phyloP scores from a whole-genome alignment of 1,284 basidiomycete species.

The Neolentinus lepideus region DNA sequence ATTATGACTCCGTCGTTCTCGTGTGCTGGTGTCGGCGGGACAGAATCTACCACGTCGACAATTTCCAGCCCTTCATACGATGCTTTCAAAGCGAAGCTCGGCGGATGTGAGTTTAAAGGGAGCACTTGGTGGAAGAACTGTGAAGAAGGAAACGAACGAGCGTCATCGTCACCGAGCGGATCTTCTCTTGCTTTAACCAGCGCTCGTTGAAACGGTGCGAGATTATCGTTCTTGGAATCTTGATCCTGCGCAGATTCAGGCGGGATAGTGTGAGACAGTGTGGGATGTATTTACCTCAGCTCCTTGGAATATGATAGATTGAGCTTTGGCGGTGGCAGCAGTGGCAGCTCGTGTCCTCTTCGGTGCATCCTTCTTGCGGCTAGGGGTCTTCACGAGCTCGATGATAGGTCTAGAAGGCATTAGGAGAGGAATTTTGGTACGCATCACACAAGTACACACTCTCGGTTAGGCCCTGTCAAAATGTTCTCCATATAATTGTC shows the following conservation, averaged over 20 bases:
- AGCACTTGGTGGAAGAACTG: no score
- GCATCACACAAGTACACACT: constrained; percentile 30
- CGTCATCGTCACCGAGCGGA: not conserved
- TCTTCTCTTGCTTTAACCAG: constrained; percentile 30
- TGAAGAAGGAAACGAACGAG: not conserved
- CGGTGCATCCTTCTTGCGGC: constrained; percentile 51
- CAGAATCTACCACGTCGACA: constrained; percentile 3
- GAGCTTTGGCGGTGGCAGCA: constrained; percentile 38
- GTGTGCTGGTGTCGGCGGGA: constrained; percentile 1
- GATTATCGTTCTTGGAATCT: constrained; percentile 31
- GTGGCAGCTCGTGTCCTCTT: constrained; percentile 40
- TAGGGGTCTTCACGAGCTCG: constrained; percentile 79
- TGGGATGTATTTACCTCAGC: constrained; percentile 34
- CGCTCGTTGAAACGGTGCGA: constrained; percentile 40
- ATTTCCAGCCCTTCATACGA: not conserved
- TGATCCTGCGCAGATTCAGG: constrained; percentile 21
- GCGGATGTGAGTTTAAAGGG: not conserved
- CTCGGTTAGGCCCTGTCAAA: constrained; percentile 52
- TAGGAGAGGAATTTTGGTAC: not conserved
- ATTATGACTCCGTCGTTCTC: not conserved
- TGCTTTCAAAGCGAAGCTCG: not conserved
- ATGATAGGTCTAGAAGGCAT: constrained; percentile 48
- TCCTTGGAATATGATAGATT: constrained; percentile 29
- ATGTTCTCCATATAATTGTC: constrained; percentile 73
- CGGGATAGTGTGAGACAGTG: not conserved